Percentiles rank a stretch among this genome's conserved stretches.
Conservation (phyloP, 2,329 filamentous ascomycete genomes). For the Rutstroemia sydowiana region DNA sequence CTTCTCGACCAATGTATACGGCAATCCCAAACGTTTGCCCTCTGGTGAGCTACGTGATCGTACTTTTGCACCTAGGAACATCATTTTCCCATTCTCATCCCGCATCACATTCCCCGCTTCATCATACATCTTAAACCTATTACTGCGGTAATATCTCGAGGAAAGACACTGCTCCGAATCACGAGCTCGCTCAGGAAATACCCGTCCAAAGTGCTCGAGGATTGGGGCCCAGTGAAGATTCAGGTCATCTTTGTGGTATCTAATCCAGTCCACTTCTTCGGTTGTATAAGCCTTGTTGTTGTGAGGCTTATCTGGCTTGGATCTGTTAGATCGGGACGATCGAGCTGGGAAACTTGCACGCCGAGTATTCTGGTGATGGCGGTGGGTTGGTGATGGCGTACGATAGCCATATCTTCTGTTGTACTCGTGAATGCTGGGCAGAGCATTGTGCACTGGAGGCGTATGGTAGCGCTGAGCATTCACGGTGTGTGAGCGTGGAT, state of each 20-base stretch:
- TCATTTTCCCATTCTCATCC: slow-evolving; percentile 9
- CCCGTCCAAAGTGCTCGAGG: not conserved
- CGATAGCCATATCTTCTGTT: not conserved
- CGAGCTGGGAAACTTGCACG: not conserved
- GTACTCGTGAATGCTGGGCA: not conserved
- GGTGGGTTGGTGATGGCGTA: not conserved
- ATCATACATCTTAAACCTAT: slow-evolving; percentile 6
- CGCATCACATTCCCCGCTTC: not conserved
- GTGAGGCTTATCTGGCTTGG: not conserved
- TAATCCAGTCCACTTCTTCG: slow-evolving; percentile 14
- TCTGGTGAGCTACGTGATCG: slow-evolving; percentile 7
- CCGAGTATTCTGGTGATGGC: not conserved
- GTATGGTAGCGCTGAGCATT: not conserved
- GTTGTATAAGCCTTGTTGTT: slow-evolving; percentile 14
- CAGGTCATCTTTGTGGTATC: slow-evolving; percentile 13
- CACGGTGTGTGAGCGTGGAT: not conserved
- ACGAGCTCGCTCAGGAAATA: not conserved
- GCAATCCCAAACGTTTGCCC: slow-evolving; percentile 8
- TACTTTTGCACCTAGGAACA: slow-evolving; percentile 9
- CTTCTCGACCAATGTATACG: slow-evolving; percentile 11
- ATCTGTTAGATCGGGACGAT: not conserved
- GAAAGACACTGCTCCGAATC: slow-evolving; percentile 11
- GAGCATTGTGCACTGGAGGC: not conserved
- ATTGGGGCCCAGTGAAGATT: slow-evolving; percentile 7
- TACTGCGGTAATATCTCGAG: slow-evolving; percentile 12